Conservation (phyloP, 768 basidiomycete species). For the Russula griseocarnosa region DNA sequence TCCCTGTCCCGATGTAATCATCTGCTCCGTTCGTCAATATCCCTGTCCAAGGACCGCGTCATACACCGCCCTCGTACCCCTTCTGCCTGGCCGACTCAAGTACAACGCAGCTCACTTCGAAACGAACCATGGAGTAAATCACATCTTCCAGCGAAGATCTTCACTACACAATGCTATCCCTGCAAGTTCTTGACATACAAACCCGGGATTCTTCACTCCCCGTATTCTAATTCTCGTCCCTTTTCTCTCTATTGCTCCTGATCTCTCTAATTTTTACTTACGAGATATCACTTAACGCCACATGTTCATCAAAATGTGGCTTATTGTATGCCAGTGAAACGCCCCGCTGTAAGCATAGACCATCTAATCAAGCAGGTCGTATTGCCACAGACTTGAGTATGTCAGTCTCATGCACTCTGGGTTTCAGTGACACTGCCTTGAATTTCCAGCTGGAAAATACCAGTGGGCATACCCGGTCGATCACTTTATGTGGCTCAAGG, state of each 20-base stretch:
- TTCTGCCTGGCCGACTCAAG: too few relatives aligned
- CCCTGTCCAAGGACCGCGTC: not conserved
- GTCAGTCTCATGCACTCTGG: not conserved
- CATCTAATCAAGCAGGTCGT: not conserved
- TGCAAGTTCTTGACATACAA: not conserved
- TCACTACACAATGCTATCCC: not conserved
- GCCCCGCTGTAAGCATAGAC: not conserved
- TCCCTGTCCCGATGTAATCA: not conserved
- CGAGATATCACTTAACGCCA: not conserved
- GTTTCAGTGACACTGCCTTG: not conserved
- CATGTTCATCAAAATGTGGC: not conserved
- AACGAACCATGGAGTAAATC: not conserved
- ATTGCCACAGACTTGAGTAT: not conserved
- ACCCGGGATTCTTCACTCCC: not conserved
- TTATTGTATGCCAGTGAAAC: not conserved
- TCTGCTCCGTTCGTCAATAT: not conserved
- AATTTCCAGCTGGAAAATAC: not conserved
- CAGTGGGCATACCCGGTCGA: not conserved
- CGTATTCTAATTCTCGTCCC: not conserved
- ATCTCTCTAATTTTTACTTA: not conserved
- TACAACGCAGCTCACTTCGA: not conserved
- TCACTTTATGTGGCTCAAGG: too few relatives aligned
- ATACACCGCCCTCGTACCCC: not conserved
- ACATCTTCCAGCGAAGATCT: not conserved
- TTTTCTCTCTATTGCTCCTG: not conserved